Conservation (phyloP, 306 rosid species). For the Ceratonia siliqua region DNA sequence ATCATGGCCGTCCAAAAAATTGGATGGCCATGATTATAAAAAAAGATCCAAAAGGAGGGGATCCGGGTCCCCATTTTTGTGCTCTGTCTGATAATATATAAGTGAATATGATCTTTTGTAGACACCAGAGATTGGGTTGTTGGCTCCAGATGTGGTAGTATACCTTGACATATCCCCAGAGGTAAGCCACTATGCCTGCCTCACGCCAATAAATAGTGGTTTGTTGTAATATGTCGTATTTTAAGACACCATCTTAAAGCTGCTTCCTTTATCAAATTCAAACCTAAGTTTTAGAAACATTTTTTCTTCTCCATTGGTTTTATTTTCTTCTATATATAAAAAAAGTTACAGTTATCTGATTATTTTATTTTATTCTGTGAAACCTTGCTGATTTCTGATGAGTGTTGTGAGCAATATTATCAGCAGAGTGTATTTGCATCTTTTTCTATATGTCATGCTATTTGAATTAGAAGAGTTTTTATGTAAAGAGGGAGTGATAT, state of each 20-base stretch:
- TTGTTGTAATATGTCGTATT: constrained; percentile 9
- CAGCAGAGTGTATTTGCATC: not conserved
- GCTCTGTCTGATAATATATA: constrained; percentile 14
- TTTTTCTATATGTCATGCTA: constrained; percentile 6
- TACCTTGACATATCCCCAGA: constrained; percentile 90
- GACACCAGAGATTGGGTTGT: constrained; percentile 89
- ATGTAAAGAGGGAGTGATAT: not conserved
- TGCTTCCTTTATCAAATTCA: constrained; percentile 7
- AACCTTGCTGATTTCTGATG: not conserved
- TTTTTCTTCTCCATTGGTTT: not conserved
- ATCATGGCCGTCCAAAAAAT: no score
- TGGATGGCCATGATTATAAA: no score
- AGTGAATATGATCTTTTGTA: constrained; percentile 40
- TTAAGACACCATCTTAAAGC: not conserved
- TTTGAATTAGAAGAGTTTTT: not conserved
- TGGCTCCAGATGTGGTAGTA: constrained; percentile 77
- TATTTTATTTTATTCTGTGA: not conserved
- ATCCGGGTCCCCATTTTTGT: no score
- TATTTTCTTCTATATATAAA: constrained; percentile 12
- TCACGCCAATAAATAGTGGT: constrained; percentile 13
- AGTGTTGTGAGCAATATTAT: not conserved
- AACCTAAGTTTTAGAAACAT: not conserved
- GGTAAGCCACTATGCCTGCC: constrained; percentile 42
- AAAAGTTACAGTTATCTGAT: not conserved
- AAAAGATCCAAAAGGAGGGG: no score